A percentile compares a stretch with the other conserved stretches of the same genome.
These are phyloP conservation scores for Westerdykella aurantiaca DNA, from an alignment of 2,329 filamentous ascomycete genomes.

Conservation along the genomic window DNA sequence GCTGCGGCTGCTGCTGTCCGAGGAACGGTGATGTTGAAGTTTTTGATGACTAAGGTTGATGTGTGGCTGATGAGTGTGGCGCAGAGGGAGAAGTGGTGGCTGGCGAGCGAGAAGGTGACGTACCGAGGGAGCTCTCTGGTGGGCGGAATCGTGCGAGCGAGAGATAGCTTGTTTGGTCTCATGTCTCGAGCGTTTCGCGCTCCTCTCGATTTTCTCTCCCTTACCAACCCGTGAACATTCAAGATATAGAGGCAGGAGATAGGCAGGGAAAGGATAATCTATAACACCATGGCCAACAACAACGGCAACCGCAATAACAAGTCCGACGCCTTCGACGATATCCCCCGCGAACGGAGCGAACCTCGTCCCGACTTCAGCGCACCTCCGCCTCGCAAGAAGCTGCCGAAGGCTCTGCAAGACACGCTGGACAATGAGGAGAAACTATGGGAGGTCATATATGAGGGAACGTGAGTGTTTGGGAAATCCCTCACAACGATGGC, in stretches of 20 bases:
- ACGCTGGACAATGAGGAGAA: constrained; percentile 60
- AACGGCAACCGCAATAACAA: constrained; percentile 10
- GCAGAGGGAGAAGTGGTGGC: background rate
- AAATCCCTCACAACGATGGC: background rate
- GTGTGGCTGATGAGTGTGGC: background rate
- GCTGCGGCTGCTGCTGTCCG: constrained; percentile 3
- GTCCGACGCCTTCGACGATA: constrained; percentile 20
- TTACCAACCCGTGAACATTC: too few relatives aligned
- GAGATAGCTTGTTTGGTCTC: too few relatives aligned
- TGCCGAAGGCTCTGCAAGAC: constrained; percentile 52
- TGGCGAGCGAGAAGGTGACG: background rate
- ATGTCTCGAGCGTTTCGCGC: too few relatives aligned
- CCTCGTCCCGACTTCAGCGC: constrained; percentile 44
- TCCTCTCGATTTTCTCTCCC: too few relatives aligned
- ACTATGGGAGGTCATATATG: constrained; percentile 70
- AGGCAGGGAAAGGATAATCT: background rate
- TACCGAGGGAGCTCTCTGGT: background rate
- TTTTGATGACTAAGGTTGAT: constrained; percentile 5
- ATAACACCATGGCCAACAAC: constrained; percentile 34
- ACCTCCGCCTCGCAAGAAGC: constrained; percentile 46
- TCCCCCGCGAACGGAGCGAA: constrained; percentile 40
- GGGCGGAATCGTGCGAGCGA: too few relatives aligned
- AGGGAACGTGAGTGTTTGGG: constrained; percentile 63
- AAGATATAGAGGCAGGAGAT: background rate
- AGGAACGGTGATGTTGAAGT: constrained; percentile 14